phyloP scores from a whole-genome alignment of 495 filamentous ascomycete genomes.

The Evansstolkia leycettana region DNA sequence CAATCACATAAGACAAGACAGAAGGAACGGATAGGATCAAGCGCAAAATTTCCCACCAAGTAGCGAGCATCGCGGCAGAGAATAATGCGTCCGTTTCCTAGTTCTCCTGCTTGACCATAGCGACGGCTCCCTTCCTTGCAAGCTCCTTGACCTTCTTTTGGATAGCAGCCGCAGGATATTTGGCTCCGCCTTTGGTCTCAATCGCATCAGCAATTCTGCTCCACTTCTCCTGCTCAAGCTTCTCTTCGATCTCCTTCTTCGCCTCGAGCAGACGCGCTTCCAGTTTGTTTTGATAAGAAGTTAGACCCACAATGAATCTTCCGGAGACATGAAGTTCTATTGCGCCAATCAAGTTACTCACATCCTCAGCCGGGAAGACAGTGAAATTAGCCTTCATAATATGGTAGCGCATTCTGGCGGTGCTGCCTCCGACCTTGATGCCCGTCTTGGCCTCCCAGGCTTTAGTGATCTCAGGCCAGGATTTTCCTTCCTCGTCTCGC shows the following conservation, averaged over 20 bases:
- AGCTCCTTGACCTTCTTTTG: slow-evolving; percentile 16
- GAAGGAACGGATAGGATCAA: too few relatives aligned
- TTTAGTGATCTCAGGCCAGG: slow-evolving; percentile 11
- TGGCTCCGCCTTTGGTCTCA: slow-evolving; percentile 6
- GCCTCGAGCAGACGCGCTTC: slow-evolving; percentile 5
- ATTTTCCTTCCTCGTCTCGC: slow-evolving; percentile 8
- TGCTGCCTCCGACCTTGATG: slow-evolving; percentile 4
- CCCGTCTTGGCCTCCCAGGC: slow-evolving; percentile 7
- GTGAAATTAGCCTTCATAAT: slow-evolving; percentile 16
- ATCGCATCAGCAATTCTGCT: slow-evolving; percentile 7
- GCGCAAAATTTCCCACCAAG: too few relatives aligned
- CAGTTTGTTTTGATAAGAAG: slow-evolving; percentile 2
- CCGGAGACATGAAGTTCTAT: background rate
- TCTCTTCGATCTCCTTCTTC: slow-evolving; percentile 14
- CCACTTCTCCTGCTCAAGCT: slow-evolving; percentile 15
- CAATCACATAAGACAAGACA: too few relatives aligned
- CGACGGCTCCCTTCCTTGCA: slow-evolving; percentile 1
- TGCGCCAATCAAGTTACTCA: slow-evolving; percentile 4
- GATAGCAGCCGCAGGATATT: slow-evolving; percentile 8
- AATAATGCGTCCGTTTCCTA: too few relatives aligned
- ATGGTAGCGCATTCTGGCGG: slow-evolving; percentile 7
- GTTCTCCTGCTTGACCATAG: background rate
- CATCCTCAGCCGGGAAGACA: slow-evolving; percentile 6
- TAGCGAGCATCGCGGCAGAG: too few relatives aligned
- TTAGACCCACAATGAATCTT: background rate